Evolutionary conservation across 441 rosid genomes (phyloP).

Genomic region (Bruguiera hainesii): DNA sequence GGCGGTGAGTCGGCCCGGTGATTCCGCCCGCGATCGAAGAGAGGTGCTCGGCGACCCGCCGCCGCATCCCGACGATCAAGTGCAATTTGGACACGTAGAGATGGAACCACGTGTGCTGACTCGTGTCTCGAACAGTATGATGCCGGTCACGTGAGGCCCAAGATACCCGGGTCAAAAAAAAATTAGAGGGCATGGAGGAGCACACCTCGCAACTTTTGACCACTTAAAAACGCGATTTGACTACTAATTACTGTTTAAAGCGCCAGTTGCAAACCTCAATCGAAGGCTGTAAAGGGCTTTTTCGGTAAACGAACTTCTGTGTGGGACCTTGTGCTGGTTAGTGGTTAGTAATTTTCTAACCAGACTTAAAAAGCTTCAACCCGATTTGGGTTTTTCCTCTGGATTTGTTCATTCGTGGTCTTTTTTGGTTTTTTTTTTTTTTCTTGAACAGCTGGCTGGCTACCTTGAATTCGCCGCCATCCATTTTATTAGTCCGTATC

Average conservation of each 20-base stretch:
- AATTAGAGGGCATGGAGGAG: neutral
- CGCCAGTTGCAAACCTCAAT: too few relatives aligned
- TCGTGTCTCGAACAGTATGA: conserved; percentile 35
- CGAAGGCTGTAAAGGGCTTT: neutral
- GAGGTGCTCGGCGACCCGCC: conserved; percentile 32
- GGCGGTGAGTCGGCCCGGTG: neutral
- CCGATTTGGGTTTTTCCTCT: too few relatives aligned
- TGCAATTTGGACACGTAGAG: conserved; percentile 39
- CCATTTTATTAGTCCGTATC: conserved; percentile 48
- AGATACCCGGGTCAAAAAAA: conserved; percentile 62
- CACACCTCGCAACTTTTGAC: neutral
- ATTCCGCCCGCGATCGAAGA: conserved; percentile 19
- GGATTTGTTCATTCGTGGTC: neutral
- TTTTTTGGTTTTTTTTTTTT: neutral
- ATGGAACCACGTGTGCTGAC: conserved; percentile 32
- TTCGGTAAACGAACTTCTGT: neutral
- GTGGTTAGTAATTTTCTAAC: conserved; percentile 9
- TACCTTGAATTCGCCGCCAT: conserved; percentile 60
- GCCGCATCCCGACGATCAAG: conserved; percentile 41
- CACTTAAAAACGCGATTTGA: neutral
- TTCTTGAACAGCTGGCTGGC: conserved; percentile 58
- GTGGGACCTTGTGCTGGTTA: conserved; percentile 11
- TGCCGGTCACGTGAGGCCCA: conserved; percentile 74
- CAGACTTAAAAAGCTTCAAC: too few relatives aligned
- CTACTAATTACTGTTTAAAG: neutral